Evolutionary conservation across 2,329 filamentous ascomycete species (phyloP), one percentile per base, ranked within the genome.

Genomic region (Nannizzia gypsea): DNA sequence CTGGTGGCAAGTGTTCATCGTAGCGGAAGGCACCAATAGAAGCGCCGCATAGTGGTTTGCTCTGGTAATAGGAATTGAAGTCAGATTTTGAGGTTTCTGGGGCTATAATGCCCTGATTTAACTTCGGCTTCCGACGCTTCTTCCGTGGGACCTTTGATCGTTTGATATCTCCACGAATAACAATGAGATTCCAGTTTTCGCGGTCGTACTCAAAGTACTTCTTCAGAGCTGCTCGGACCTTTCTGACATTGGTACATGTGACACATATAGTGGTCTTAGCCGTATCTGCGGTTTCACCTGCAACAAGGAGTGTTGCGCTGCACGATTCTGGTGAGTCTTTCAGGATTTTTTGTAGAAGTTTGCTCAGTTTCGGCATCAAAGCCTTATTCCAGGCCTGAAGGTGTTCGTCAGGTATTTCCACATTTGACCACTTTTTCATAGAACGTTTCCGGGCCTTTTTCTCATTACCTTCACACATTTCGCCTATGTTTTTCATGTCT

Each of bases 21-120:
- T 88, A 87, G 57, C 89, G 85, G 78, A 89, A 96, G 0, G 91
- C 91, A 5, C 92, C 92, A 61, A 97, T 96, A 48, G 90, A 96
- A 6, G 92, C 92, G 0, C 92, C 92, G 65, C 91, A 96, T 0
- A 83, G 74, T 0, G 92, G 92, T 22, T 82, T 81, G 66, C 85
- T 79, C 71, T 97, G 91, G 69, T 89, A 92, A 61, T 84, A 84
- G 0, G 84, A 84, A 67, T 95, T 96, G 65, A 73, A 64, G 57
- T 74, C 68, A 24, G 65, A 62, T 60, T 68, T 68, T 3, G 67
- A 65, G 17, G 66, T 66, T 42, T 66, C 64, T 31, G 68, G 67
- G 6, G 67, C 63, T 28, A 65, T 66, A 22, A 63, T 64, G 3
- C 67, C 66, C 3, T 67, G 67, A 17, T 70, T 65, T 54, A 68